These are phyloP conservation scores for Boletus fagicola DNA, from an alignment of 768 basidiomycete genomes.

Conservation along the genomic window DNA sequence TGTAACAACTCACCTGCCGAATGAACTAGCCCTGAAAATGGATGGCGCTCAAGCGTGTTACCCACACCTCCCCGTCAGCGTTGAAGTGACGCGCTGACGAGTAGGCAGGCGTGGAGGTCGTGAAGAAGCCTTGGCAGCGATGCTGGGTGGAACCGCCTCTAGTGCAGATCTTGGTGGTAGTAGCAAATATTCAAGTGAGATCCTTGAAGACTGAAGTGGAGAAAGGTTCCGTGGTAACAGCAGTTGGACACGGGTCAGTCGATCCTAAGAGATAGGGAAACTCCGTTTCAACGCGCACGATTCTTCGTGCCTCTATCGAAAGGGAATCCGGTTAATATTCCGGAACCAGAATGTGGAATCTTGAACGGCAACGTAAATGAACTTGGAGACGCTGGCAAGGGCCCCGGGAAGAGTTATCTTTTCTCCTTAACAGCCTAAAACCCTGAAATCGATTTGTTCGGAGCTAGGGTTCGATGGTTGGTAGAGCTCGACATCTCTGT, in stretches of 20 bases:
- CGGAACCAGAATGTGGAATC: too few species aligned
- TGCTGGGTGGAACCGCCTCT: constrained; percentile 73
- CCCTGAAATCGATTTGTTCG: constrained; percentile 74
- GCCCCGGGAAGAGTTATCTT: constrained; percentile 40
- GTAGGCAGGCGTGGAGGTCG: constrained; percentile 61
- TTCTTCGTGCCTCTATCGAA: constrained; percentile 52
- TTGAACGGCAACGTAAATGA: too few species aligned
- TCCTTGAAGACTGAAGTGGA: constrained; percentile 86
- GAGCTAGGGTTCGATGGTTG: constrained; percentile 71
- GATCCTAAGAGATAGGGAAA: constrained; percentile 79
- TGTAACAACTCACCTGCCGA: constrained; percentile 53
- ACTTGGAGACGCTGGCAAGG: too few species aligned
- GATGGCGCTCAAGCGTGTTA: constrained; percentile 86
- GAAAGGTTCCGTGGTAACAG: constrained; percentile 87
- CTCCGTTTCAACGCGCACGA: constrained; percentile 67
- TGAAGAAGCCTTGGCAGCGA: constrained; percentile 78
- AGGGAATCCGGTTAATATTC: constrained; percentile 58
- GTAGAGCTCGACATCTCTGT: constrained; percentile 71
- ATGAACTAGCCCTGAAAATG: constrained; percentile 90
- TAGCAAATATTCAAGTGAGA: constrained; percentile 88
- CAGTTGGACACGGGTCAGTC: constrained; percentile 85
- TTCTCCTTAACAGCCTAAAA: background rate
- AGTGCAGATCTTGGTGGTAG: constrained; percentile 88
- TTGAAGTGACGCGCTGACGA: constrained; percentile 69
- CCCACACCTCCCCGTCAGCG: constrained; percentile 80